Evolutionary conservation across 805 yeast genomes (phyloP), one percentile per base, ranked within the genome.

Genomic region (Phaffomyces opuntiae): DNA sequence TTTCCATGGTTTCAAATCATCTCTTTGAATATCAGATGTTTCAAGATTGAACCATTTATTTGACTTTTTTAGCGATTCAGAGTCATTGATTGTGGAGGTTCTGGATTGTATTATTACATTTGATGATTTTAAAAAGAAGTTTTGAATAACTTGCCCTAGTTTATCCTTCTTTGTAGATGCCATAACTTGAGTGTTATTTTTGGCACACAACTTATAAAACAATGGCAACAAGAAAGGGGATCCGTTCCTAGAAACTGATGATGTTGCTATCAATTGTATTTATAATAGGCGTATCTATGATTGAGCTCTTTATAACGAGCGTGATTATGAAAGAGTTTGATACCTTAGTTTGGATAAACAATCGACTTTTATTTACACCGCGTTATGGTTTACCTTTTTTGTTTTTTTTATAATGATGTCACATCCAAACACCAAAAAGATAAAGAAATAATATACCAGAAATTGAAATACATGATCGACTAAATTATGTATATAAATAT

Each of bases 31-130:
- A 43, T 67, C 66, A 35, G 53, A 57, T 35, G 77, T 66, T 46
- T 78, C 77, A 19, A 80, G 57, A 55, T 80, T 75, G 58, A 80
- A 80, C 91, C 91, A 84, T 53, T 73, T 74, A 57, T 78, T 78
- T 44, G 72, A 48, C 50, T 72, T 69, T 25, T 38, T 24, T 38
- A 54, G 47, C 29, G 46, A 39, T 41, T 13, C 50, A 14, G 34
- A 54, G 26, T 40, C 34, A 9, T 32, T 14, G 9, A 40, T 17
- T 7, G 19, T 35, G 12, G 48, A 39, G 2, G 50, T 45, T 12
- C 81, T 63, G 5, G 81, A 64, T 45, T 74, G 76, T 35, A 74
- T 61, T 7, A 84, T 72, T 17, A 81, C 67, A 50, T 78, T 77
- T 17, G 82, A 77, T 1, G 85, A 69, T 56, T 81, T 82, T 39